A percentile compares a stretch with the other conserved stretches of the same genome.
These are phyloP conservation scores for Marsdenia floribunda DNA, from an alignment of 257 asterid genomes.

Conservation along the genomic window DNA sequence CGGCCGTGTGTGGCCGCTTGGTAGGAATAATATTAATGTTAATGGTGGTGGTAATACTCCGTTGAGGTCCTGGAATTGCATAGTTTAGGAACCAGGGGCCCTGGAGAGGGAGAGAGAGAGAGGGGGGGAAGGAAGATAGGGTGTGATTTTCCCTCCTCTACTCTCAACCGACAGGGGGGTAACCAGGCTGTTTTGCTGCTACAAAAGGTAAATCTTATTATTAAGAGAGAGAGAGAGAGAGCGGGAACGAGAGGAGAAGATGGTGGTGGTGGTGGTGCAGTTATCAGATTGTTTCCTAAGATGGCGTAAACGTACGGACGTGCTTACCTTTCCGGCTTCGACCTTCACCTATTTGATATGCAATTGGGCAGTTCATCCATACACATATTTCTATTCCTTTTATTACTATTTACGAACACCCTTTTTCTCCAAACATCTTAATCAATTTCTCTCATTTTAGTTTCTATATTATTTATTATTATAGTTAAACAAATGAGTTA, in stretches of 20 bases:
- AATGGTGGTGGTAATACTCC: constrained; percentile 16
- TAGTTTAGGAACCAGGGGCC: constrained; percentile 16
- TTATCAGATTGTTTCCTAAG: constrained; percentile 7
- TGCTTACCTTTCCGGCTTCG: background rate
- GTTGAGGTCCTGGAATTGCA: constrained; percentile 33
- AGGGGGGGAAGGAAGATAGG: background rate
- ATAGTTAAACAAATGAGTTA: too few species aligned
- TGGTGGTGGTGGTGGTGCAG: background rate
- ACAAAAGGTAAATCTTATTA: background rate
- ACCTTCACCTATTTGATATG: background rate
- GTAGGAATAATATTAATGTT: constrained; percentile 12
- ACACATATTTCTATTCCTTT: too few species aligned
- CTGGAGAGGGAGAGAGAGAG: background rate
- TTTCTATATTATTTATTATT: too few species aligned
- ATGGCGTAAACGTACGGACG: constrained; percentile 15
- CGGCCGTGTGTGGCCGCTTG: constrained; percentile 22
- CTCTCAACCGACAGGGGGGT: constrained; percentile 23
- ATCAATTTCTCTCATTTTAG: too few species aligned
- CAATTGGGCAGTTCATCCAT: background rate
- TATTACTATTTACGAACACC: too few species aligned
- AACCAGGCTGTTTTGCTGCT: constrained; percentile 3
- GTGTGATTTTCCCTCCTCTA: constrained; percentile 28
- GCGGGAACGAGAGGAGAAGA: constrained; percentile 7
- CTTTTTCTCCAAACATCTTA: too few species aligned
- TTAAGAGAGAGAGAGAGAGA: background rate